These are phyloP conservation scores for Vicia villosa DNA, from an alignment of 306 rosid species.

Conservation along the genomic window DNA sequence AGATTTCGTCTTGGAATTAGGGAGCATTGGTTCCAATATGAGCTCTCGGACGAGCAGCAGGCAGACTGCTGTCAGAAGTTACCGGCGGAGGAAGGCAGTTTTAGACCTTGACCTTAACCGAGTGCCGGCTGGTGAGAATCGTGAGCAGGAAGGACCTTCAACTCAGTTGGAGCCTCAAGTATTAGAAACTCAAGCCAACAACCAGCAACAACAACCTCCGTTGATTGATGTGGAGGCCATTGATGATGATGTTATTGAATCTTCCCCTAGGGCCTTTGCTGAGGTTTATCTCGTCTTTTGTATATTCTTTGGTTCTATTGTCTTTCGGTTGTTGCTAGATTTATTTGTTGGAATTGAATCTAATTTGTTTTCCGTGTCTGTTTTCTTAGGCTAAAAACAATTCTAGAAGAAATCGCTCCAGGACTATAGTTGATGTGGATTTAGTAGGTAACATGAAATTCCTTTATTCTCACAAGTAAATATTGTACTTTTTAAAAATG, in stretches of 20 bases:
- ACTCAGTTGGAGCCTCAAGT: constrained; percentile 33
- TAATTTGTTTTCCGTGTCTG: constrained; percentile 1
- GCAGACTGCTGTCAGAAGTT: constrained; percentile 35
- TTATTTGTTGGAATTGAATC: constrained; percentile 12
- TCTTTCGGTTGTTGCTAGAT: not conserved
- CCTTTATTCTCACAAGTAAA: not conserved
- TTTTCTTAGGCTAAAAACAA: constrained; percentile 76
- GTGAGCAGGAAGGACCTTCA: constrained; percentile 48
- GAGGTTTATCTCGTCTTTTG: constrained; percentile 51
- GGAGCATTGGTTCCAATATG: constrained; percentile 29
- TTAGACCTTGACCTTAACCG: constrained; percentile 48
- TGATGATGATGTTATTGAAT: constrained; percentile 87
- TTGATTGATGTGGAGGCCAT: constrained; percentile 81
- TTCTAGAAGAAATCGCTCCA: constrained; percentile 65
- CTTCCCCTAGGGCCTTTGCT: constrained; percentile 79
- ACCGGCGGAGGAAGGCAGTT: constrained; percentile 45
- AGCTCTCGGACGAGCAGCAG: constrained; percentile 35
- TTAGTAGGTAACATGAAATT: constrained; percentile 62
- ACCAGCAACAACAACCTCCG: constrained; percentile 39
- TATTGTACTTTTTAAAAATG: constrained; percentile 1
- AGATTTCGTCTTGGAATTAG: constrained; percentile 27
- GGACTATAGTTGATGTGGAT: constrained; percentile 76
- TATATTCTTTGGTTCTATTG: constrained; percentile 2
- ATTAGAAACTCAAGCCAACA: constrained; percentile 30
- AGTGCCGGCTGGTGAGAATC: constrained; percentile 34